Base-by-base conservation (phyloP, 2,329 filamentous ascomycete species). In the Endoconidiophora polonica region DNA sequence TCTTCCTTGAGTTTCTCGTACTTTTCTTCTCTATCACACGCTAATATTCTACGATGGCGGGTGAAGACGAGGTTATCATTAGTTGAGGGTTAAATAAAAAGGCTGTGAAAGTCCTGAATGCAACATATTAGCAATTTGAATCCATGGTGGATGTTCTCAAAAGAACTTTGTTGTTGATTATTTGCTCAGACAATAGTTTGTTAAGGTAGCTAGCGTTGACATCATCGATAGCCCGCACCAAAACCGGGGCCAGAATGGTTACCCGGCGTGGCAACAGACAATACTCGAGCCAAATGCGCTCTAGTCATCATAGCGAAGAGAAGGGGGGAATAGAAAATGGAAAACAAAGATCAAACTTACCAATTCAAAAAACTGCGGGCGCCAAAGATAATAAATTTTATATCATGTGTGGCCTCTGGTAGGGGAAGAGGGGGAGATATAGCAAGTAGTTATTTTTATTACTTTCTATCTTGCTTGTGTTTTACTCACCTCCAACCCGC, bases 281-380 rank as follows among this genome's bases (percentile, higher is more conserved):
- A 87, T 94, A 75, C 90, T 96, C 90, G 86, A 96, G 90, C 90
- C 90, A 96, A 96, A 96, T 96, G 90, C 90, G 88, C 90, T 96
- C 90, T 90, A 86, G 90, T 96, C 90, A 96, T 96, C 90, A 93
- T 87, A 64, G 56, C 66, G 59, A 53, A 50, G 52, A 52, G 54
- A 53, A 46, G 39, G 48, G 45, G 47, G 40, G 24, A 16, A 42
- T 22, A 33, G 16, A 37, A 36, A 18, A 24, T 45, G 9, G 1
- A 47, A 48, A 24, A 43, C 50, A 42, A 44, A 45, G 52, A 29
- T 49, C 52, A 45, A 40, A 62, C 68, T 66, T 65, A 70, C 67
- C 63, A 63, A 59, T 55, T 56, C 57, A 55, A 57, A 44, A 46
- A 36, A 53, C 51, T 53, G 51, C 51, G 47, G 51, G 44, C 51